These are phyloP conservation scores for Megacollybia marginata DNA, from an alignment of 768 basidiomycete genomes.

Conservation along the genomic window DNA sequence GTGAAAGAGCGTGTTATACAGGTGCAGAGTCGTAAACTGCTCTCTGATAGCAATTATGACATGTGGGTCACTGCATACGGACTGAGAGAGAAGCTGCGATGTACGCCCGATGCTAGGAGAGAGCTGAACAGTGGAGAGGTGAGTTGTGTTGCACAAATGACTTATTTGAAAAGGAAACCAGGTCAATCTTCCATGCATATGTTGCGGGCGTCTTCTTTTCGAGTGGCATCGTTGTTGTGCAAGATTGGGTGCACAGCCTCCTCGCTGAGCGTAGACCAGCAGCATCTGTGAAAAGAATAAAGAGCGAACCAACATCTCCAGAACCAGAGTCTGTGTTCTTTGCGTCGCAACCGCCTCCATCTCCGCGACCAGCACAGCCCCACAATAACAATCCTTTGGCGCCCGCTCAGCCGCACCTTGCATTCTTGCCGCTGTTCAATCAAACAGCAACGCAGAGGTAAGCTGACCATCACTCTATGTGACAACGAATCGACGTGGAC, in stretches of 20 bases:
- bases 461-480: no score
- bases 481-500: no score
- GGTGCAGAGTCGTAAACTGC: constrained; percentile 23
- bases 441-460: constrained; percentile 54
- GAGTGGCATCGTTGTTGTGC: constrained; percentile 42
- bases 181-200: constrained; percentile 56
- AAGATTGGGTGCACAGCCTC: constrained; percentile 47
- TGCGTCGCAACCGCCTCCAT: constrained; percentile 22
- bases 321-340: constrained; percentile 22
- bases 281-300: not conserved
- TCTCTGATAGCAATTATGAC: constrained; percentile 36
- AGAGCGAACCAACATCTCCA: constrained; percentile 11
- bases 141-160: constrained; percentile 11
- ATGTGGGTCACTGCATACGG: constrained; percentile 43
- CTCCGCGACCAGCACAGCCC: constrained; percentile 12
- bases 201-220: constrained; percentile 56
- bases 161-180: constrained; percentile 37
- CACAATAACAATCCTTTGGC: constrained; percentile 56
- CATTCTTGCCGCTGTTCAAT: constrained; percentile 70
- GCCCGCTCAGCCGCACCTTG: constrained; percentile 54
- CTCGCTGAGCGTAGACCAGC: constrained; percentile 17
- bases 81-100: constrained; percentile 41
- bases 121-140: constrained; percentile 35
- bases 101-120: constrained; percentile 28
- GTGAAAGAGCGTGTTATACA: constrained; percentile 1